Base-by-base conservation (phyloP, 2,329 filamentous ascomycete genomes). In the Drechmeria coniospora region DNA sequence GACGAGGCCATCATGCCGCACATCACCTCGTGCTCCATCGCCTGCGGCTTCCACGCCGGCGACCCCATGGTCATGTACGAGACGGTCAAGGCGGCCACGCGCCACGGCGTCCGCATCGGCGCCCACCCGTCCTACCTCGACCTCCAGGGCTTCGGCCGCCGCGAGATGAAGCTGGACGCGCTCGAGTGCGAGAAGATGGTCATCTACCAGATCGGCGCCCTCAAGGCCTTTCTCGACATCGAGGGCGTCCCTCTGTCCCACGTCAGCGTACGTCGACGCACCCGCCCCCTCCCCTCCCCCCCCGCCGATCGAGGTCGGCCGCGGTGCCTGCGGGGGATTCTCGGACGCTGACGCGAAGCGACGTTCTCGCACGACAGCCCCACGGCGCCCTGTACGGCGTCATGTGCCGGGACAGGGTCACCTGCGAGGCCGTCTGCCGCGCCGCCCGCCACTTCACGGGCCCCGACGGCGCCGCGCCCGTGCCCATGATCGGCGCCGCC, bases 121-220 rank as follows among this genome's bases (percentile, higher is more conserved):
- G 74, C 74, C 0, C 73, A 79, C 38, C 73, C 73, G 0, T 70
- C 71, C 2, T 53, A 76, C 1, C 70, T 67, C n/a, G 73, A 78
- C 42, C 56, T 74, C 14, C 61, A 70, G 48, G 73, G 73, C 7
- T 78, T 78, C 38, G 73, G 73, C 3, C 56, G 73, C 2, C 59
- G 73, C 12, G 63, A 69, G 35, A 75, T 78, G 45, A 63, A 67
- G 24, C 56, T 77, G 39, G 50, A 56, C 1, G 56, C 65, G 1
- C 63, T 65, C 12, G 69, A 74, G 37, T 51, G 69, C 34, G 66
- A 64, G 1, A 65, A 68, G 6, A 62, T 66, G 35, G 57, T 66
- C 1, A 47, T 71, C 18, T 78, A 77, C 46, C 73, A 77, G 41
- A 61, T 78, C 19, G 73, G 73, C 2, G 69, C 72, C 0, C 51